phyloP scores from a whole-genome alignment of 208 protist genomes.

The Leishmania aethiopica region DNA sequence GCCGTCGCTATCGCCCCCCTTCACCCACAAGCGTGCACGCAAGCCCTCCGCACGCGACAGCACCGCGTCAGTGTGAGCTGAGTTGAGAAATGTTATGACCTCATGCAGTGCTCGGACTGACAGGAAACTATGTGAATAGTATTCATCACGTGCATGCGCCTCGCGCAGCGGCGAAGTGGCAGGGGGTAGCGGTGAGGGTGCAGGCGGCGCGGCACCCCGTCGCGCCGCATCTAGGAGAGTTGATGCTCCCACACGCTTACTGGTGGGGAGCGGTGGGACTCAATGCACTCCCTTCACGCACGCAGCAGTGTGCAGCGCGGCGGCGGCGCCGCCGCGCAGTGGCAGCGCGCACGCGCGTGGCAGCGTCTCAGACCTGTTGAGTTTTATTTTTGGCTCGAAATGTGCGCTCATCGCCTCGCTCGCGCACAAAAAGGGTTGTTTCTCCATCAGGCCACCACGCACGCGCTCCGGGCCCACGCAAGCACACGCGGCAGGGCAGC shows the following conservation, averaged over 20 bases:
- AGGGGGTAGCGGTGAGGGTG: not conserved
- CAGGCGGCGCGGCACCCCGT: not conserved
- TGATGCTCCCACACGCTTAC: conserved; percentile 29
- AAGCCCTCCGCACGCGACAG: not conserved
- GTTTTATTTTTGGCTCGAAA: conserved; percentile 32
- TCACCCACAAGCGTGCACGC: not conserved
- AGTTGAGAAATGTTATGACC: conserved; percentile 14
- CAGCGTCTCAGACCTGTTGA: conserved; percentile 27
- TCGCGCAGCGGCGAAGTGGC: not conserved
- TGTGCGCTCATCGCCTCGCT: conserved; percentile 32
- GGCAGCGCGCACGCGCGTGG: not conserved
- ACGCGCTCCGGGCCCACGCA: not conserved
- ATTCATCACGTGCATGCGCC: conserved; percentile 11
- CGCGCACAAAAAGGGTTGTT: conserved; percentile 16
- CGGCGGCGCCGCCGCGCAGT: too few relatives aligned
- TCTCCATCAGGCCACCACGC: conserved; percentile 15
- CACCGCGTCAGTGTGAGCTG: conserved; percentile 12
- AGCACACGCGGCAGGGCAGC: not conserved
- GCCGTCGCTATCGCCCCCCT: conserved; percentile 9
- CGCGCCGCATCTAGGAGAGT: conserved; percentile 13
- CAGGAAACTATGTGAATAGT: conserved; percentile 21
- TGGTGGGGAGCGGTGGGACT: conserved; percentile 17
- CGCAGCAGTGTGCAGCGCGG: not conserved
- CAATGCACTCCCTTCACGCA: conserved; percentile 24
- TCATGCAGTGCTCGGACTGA: conserved; percentile 17